Evolutionary conservation across 371 early-diverging fungal genomes (phyloP), one percentile per base, ranked within the genome.

Genomic region (Capillidium heterosporum): DNA sequence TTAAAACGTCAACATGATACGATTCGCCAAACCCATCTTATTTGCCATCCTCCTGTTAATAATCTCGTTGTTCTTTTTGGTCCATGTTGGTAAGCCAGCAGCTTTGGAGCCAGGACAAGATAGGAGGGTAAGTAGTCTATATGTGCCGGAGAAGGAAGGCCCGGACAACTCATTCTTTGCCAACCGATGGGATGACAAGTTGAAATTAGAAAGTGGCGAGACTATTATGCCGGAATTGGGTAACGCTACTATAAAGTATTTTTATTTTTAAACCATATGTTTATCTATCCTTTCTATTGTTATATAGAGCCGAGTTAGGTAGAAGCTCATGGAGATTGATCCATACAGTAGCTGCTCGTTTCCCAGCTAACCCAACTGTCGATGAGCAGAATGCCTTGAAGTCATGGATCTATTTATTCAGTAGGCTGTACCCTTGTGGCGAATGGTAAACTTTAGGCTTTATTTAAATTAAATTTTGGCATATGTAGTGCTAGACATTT

Each of bases 301-400:
- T 32, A 31, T 27, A 28, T 58, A 89, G 87, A 64, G 87, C 82
- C 15, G 87, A 87, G 61, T 72, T 95, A 39, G 95, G 95, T 2
- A 75, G 86, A 47, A 68, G 84, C 2, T 80, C 90, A 0, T 83
- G 84, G 84, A 78, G 77, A 64, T 69, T 96, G 19, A 65, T 99
- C n/a, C 99, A 99, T 70, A 94, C 95, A 13, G 93, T 97, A 87
- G 89, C 89, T 51, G 82, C 89, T 19, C 71, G 91, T 62, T 99
- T 87, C 68, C 98, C 99, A 1, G 69, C 78, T 35, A 68, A 81
- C 11, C 98, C 98, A 1, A 82, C 80, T 0, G 47, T 56, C n/a
- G 80, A 84, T 39, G 89, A 96, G 65, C 72, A 87, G 54, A 67
- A 72, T n/a, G 82, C 91, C 2, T 65, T 90, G 49, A 66, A 74